Evolutionary conservation across 768 basidiomycete genomes (phyloP), one percentile per base, ranked within the genome.

Genomic region (Boletus barrowsii): DNA sequence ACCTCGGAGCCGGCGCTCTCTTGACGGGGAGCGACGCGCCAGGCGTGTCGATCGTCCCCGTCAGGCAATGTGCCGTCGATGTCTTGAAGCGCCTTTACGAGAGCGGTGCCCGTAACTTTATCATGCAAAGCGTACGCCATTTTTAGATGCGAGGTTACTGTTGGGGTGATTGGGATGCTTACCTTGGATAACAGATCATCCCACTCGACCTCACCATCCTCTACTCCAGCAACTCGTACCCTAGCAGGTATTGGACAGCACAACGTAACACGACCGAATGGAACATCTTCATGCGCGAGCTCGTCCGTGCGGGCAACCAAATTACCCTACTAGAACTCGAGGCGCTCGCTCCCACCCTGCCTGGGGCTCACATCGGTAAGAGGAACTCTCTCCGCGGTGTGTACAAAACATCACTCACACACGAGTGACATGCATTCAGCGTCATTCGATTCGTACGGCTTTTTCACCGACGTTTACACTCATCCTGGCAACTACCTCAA

Each of bases 21-120:
- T 57, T 87, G 11, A 83, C 81, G 0, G 83, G 83, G 1, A 71
- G 72, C 18, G 73, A 76, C 51, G 68, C 51, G 1, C 66, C 72
- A 2, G 68, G 69, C 1, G 81, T 82, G 15, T 84, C 81, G 2
- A 65, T 87, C 49, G 83, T 85, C 10, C 75, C 85, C 45, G 82
- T 83, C 0, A 75, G 79, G 18, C 63, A 63, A 17, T 87, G 86
- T 60, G 81, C 80, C 64, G 70, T 87, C 5, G 78, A 83, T 44
- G 86, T 82, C 78, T 73, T 87, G 29, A 79, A 75, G 56, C 71
- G 71, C 2, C 61, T 87, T 37, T 84, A 86, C 61, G 63, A 76
- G 11, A 75, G 68, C 46, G 86, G 86, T 6, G 85, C 83, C 4
- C 74, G 84, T 42, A 84, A 87, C 60, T 86, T 87, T 62, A 65